Conservation (phyloP, 441 rosid species). For the Euphorbia celastroides region DNA sequence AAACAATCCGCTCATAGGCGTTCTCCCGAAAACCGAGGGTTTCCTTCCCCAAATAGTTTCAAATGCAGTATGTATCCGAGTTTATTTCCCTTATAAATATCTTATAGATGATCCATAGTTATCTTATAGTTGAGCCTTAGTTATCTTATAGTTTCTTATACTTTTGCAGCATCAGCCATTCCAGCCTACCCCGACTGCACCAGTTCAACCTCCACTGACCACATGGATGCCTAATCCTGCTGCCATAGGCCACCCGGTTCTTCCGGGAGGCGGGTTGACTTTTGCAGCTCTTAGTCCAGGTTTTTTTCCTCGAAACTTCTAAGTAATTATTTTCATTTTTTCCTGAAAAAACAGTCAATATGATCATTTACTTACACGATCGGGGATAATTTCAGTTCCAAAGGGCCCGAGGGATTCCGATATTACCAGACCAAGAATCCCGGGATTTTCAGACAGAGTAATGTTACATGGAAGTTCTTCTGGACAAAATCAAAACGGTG, state of each 20-base stretch:
- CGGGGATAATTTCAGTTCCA: conserved; percentile 28
- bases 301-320: neutral
- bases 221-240: conserved; percentile 43
- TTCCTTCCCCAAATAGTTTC: conserved; percentile 57
- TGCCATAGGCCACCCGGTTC: conserved; percentile 29
- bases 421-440: conserved; percentile 26
- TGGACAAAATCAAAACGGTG: conserved; percentile 22
- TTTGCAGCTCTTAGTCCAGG: conserved; percentile 33
- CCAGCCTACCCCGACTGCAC: conserved; percentile 28
- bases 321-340: neutral
- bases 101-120: neutral
- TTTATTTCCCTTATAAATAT: conserved; percentile 1
- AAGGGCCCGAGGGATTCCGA: conserved; percentile 31
- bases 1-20: conserved; percentile 57
- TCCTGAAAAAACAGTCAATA: neutral
- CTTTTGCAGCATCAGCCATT: conserved; percentile 27
- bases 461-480: conserved; percentile 27
- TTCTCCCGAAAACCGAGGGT: conserved; percentile 51
- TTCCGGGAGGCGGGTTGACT: conserved; percentile 31
- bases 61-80: conserved; percentile 54
- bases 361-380: conserved; percentile 5
- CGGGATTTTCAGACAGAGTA: conserved; percentile 34
- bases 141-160: neutral
- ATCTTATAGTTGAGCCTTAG: neutral
- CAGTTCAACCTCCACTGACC: conserved; percentile 33